Base-by-base conservation (phyloP, 805 yeast species). In the Brettanomyces naardenensis region DNA sequence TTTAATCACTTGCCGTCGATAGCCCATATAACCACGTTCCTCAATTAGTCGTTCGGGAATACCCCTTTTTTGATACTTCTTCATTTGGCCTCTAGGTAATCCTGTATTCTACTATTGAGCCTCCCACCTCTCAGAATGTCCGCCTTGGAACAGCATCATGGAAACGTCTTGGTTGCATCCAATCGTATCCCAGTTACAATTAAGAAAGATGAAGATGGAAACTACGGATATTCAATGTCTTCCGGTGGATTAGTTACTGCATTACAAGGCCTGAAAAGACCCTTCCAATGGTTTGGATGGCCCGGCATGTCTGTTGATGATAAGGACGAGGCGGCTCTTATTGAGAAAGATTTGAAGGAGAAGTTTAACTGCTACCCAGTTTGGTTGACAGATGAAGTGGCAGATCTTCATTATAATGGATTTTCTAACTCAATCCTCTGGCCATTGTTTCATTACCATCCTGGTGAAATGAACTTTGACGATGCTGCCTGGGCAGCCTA, bases 201-300 rank as follows among this genome's bases (percentile, higher is more conserved):
- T 50, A 77, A 73, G 46, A 70, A 86, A 38, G 69, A 71, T 13
- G 41, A 34, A 23, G 35, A 41, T 27, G 35, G 35, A 6, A 35
- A n/a, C 10, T 92, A 87, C 57, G 78, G 77, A 42, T 92, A 90
- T 59, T 63, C 79, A 35, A 86, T 92, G 97, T 88, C 97, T 22
- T 84, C 95, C 2, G 99, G 99, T 20, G 99, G 99, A 2, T 72
- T 92, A 35, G 98, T 94, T 19, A 87, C 97, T 1, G 98, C 97
- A 0, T 66, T 92, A 30, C 95, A 89, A 53, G 97, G 97, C 1
- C 65, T 92, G 38, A 86, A 86, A 58, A 83, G 84, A 53, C 80
- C 82, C 35, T 88, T 88, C 62, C 92, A 88, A 56, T 92, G 99
- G 99, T 79, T 85, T 52, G 99, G 99, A 13, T 92, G 99, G 99